Evolutionary conservation across 2,329 filamentous ascomycete species (phyloP).

Genomic region (Trichoderma brevicompactum): DNA sequence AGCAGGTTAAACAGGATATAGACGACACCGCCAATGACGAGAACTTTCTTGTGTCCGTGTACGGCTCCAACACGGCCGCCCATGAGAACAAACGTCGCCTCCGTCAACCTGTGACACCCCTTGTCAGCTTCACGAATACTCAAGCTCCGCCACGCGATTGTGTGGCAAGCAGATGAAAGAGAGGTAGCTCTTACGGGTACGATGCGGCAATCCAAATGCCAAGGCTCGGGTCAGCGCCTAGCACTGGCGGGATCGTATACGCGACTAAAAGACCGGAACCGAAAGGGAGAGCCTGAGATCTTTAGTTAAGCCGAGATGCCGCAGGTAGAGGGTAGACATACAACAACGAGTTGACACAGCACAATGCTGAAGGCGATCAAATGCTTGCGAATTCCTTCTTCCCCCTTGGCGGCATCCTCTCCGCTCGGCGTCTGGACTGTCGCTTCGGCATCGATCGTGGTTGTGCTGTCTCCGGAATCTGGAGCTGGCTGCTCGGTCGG

Average conservation of each 20-base stretch:
- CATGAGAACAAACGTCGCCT: constrained; percentile 22
- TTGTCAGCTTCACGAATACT: neutral
- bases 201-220: constrained; percentile 22
- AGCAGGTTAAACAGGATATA: constrained; percentile 14
- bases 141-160: too few species aligned
- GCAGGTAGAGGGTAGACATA: neutral
- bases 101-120: neutral
- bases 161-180: neutral
- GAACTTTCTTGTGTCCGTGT: constrained; percentile 17
- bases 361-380: constrained; percentile 18
- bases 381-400: constrained; percentile 8
- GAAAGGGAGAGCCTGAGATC: constrained; percentile 19
- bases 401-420: neutral
- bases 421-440: neutral
- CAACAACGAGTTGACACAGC: constrained; percentile 21
- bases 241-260: constrained; percentile 6
- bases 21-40: constrained; percentile 12
- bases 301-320: neutral
- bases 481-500: neutral
- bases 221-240: neutral
- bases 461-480: constrained; percentile 6
- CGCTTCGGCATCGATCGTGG: constrained; percentile 19
- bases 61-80: constrained; percentile 12
- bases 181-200: constrained; percentile 7
- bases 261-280: constrained; percentile 19